A percentile compares a stretch with the other conserved stretches of the same genome.
Evolutionary conservation across 2,329 filamentous ascomycete genomes (phyloP).

Genomic region (Ophiostoma novo-ulmi): DNA sequence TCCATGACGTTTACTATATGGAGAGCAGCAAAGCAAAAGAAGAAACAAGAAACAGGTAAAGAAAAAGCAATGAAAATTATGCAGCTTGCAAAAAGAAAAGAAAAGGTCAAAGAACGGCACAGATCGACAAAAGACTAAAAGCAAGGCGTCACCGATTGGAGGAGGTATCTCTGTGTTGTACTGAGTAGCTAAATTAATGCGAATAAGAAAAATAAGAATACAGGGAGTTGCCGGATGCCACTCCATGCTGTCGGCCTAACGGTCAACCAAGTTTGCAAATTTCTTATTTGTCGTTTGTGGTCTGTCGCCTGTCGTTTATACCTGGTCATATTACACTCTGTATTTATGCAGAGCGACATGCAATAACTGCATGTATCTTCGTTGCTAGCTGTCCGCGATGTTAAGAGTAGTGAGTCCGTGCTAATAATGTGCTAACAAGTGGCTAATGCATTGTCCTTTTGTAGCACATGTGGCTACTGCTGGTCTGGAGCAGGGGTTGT

Average conservation of each 20-base stretch:
- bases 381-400: neutral
- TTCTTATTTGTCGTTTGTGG: neutral
- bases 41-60: neutral
- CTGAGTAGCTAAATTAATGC: neutral
- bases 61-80: neutral
- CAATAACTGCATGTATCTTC: neutral
- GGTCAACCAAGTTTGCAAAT: neutral
- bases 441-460: slow-evolving; percentile 12
- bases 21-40: neutral
- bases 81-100: neutral
- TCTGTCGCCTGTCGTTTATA: neutral
- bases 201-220: neutral
- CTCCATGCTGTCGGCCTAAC: neutral
- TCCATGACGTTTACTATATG: neutral
- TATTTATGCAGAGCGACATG: neutral
- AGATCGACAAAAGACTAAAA: neutral
- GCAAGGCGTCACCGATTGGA: neutral
- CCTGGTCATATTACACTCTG: no score
- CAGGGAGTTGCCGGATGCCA: neutral
- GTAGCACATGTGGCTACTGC: neutral
- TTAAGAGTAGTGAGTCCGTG: neutral
- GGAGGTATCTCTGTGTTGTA: neutral
- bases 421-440: neutral
- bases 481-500: neutral
- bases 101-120: neutral